Conservation (phyloP, 2,329 filamentous ascomycete genomes). For the Hymenoscyphus scutula region DNA sequence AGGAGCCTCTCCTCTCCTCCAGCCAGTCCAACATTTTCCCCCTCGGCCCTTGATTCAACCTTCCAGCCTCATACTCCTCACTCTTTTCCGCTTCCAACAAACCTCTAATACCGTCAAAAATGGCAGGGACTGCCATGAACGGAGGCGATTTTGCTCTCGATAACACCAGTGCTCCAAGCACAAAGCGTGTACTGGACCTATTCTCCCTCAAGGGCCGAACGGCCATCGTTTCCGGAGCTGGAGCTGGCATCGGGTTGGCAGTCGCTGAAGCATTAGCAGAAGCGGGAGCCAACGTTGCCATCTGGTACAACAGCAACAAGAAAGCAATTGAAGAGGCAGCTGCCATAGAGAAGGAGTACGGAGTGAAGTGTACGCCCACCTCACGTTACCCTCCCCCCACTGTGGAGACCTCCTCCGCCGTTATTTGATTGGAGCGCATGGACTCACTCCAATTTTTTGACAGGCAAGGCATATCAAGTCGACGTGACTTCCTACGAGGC, state of each 20-base stretch:
- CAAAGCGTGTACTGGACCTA: slow-evolving; percentile 56
- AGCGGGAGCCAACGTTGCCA: slow-evolving; percentile 46
- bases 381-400: neutral
- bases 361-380: slow-evolving; percentile 58
- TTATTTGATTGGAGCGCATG: slow-evolving; percentile 14
- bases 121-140: slow-evolving; percentile 24
- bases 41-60: neutral
- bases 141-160: slow-evolving; percentile 54
- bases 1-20: no score
- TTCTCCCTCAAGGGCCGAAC: slow-evolving; percentile 57
- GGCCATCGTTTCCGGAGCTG: slow-evolving; percentile 49
- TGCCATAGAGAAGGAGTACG: slow-evolving; percentile 62
- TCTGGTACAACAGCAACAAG: slow-evolving; percentile 63
- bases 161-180: slow-evolving; percentile 47
- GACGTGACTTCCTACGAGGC: slow-evolving; percentile 53
- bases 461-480: slow-evolving; percentile 61
- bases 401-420: neutral
- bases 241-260: slow-evolving; percentile 46
- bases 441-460: slow-evolving; percentile 4
- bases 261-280: slow-evolving; percentile 45
- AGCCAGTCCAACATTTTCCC: neutral
- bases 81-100: no score
- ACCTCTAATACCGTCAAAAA: no score
- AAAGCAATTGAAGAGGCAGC: slow-evolving; percentile 60
- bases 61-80: neutral